Conservation (phyloP, 805 yeast species). For the Lachancea dasiensis region DNA sequence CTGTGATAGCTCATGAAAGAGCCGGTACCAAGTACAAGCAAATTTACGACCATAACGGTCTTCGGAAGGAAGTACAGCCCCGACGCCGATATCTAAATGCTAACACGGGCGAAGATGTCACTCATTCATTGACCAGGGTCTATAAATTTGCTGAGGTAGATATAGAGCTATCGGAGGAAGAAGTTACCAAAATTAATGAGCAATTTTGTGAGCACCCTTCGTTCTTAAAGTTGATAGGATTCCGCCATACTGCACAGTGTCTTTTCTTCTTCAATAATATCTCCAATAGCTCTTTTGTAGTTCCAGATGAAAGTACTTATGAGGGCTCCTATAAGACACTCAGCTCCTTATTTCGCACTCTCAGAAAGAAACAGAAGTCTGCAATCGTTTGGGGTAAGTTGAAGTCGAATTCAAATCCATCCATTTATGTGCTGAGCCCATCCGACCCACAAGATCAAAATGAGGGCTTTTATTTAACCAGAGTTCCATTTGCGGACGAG, state of each 20-base stretch:
- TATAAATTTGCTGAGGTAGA: conserved; percentile 44
- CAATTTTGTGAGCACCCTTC: conserved; percentile 38
- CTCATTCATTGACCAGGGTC: conserved; percentile 33
- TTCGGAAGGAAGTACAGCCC: conserved; percentile 46
- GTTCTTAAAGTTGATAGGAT: conserved; percentile 61
- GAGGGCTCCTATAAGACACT: conserved; percentile 63
- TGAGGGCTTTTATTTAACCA: conserved; percentile 66
- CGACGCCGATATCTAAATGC: conserved; percentile 37
- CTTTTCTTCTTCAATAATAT: conserved; percentile 48
- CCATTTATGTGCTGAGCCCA: conserved; percentile 55
- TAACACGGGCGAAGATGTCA: conserved; percentile 40
- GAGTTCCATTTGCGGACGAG: conserved; percentile 72
- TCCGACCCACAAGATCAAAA: conserved; percentile 36
- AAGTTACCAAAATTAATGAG: conserved; percentile 31
- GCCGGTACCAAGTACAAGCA: conserved; percentile 41
- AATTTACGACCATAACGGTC: conserved; percentile 50
- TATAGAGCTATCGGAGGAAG: conserved; percentile 36
- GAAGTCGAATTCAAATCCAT: conserved; percentile 49
- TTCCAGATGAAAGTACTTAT: conserved; percentile 56
- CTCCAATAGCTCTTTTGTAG: conserved; percentile 53
- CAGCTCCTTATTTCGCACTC: conserved; percentile 56
- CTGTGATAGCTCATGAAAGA: conserved; percentile 52
- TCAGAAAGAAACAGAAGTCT: conserved; percentile 45
- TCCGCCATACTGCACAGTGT: conserved; percentile 41
- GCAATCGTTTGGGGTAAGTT: conserved; percentile 72